Evolutionary conservation across 805 yeast species (phyloP).

Genomic region (Saccharomycopsis javanensis): DNA sequence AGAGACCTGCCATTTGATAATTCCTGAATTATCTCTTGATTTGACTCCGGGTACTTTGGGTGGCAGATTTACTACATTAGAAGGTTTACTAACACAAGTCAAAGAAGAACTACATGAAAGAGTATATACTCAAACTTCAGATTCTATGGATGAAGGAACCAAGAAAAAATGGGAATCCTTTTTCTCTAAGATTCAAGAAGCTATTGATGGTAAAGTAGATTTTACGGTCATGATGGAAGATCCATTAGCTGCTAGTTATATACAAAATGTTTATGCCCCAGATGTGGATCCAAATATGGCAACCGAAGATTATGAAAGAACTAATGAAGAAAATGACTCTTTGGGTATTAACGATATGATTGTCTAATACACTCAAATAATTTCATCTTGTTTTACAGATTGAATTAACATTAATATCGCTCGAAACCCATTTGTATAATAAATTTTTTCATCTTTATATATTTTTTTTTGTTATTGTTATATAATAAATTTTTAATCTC

Average conservation of each 20-base stretch:
- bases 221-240: slow-evolving; percentile 88
- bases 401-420: neutral
- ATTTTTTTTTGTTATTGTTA: neutral
- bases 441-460: neutral
- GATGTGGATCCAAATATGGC: slow-evolving; percentile 95
- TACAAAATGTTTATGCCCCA: slow-evolving; percentile 98
- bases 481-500: too few species aligned
- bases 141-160: slow-evolving; percentile 77
- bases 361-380: slow-evolving; percentile 18
- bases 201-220: slow-evolving; percentile 68
- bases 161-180: slow-evolving; percentile 77
- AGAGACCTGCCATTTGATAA: slow-evolving; percentile 77
- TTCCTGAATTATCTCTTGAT: slow-evolving; percentile 87
- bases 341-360: slow-evolving; percentile 58
- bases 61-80: slow-evolving; percentile 95
- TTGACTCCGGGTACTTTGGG: slow-evolving; percentile 95
- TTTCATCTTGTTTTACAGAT: neutral
- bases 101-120: slow-evolving; percentile 78
- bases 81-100: slow-evolving; percentile 85
- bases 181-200: slow-evolving; percentile 63
- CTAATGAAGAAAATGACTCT: slow-evolving; percentile 81
- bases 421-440: neutral
- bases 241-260: slow-evolving; percentile 90
- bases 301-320: slow-evolving; percentile 84
- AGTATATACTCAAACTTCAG: slow-evolving; percentile 79